Base-by-base conservation (phyloP, 208 protist genomes). In the Leishmania tropica region DNA sequence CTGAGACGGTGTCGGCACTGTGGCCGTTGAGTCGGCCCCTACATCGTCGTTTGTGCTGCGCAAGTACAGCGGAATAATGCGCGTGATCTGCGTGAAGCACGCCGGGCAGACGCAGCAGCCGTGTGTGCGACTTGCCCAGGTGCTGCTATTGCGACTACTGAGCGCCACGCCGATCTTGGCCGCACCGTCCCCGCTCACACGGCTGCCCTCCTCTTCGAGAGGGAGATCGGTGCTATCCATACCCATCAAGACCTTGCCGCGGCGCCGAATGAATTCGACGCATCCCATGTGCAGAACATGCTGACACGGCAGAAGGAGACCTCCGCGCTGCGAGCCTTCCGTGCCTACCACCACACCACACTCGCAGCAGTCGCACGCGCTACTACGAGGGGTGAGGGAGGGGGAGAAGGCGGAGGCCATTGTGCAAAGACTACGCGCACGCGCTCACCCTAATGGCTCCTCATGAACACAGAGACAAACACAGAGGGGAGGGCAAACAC, bases 231-330 rank as follows among this genome's bases (percentile, higher is more conserved):
- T 42, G 53, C 74, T 79, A 42, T 83, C 48, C 62, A 86, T 71
- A 31, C 54, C 60, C 70, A 76, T 79, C 28, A 82, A 54, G 21
- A 84, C 37, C 70, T 89, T 88, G 28, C 76, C 81, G 1, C 83
- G 80, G 3, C 86, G 90, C 64, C 85, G 82, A 17, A 93, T 85
- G 68, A 92, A 97, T 56, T 97, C 92, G 11, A 89, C 88, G 74
- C 94, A 97, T 70, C 92, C 90, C 70, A 90, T 65, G 79, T 97
- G 94, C 64, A 95, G 85, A 24, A 97, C 81, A 78, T 97, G 94
- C 78, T 97, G 92, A 70, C 94, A 97, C 1, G 94, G 94, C 51
- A 97, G 76, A 37, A 97, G 76, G 15, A 97, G 85, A 35, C 89
- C 85, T 10, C 86, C 91, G 3, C 94, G 88, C 80, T 91, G 79